Evolutionary conservation across 148 eudicot species (phyloP).

Genomic region (Nepenthes gracilis): DNA sequence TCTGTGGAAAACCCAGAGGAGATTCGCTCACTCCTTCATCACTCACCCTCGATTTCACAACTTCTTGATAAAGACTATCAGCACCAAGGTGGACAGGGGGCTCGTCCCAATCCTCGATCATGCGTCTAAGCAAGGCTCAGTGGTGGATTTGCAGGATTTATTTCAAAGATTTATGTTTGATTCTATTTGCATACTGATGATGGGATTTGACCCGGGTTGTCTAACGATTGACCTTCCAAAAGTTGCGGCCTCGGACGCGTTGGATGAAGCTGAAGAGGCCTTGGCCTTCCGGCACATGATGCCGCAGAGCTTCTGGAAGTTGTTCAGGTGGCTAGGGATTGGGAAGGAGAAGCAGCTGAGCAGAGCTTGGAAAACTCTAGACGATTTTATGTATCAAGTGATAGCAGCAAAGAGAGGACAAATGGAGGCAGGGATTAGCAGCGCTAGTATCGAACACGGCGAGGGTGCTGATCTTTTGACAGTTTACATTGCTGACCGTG

Average conservation of each 20-base stretch:
- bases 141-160: constrained; percentile 45
- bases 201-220: constrained; percentile 37
- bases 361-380: constrained; percentile 29
- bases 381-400: constrained; percentile 19
- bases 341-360: constrained; percentile 30
- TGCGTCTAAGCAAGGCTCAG: constrained; percentile 10
- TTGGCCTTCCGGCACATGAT: constrained; percentile 26
- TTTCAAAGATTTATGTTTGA: constrained; percentile 53
- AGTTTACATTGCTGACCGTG: constrained; percentile 12
- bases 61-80: constrained; percentile 19
- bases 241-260: constrained; percentile 33
- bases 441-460: constrained; percentile 2
- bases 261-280: constrained; percentile 39
- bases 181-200: constrained; percentile 29
- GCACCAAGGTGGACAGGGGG: constrained; percentile 25
- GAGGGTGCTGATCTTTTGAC: constrained; percentile 20
- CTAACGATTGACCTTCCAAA: constrained; percentile 24
- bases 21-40: constrained; percentile 20
- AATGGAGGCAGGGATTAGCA: not conserved
- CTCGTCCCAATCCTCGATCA: constrained; percentile 32
- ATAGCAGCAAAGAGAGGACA: constrained; percentile 19
- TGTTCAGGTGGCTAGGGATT: constrained; percentile 35
- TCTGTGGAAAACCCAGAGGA: constrained; percentile 34
- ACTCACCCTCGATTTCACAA: constrained; percentile 18
- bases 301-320: constrained; percentile 42